Conservation (phyloP, 2,329 filamentous ascomycete species). For the Phyllosticta paracitricarpa region DNA sequence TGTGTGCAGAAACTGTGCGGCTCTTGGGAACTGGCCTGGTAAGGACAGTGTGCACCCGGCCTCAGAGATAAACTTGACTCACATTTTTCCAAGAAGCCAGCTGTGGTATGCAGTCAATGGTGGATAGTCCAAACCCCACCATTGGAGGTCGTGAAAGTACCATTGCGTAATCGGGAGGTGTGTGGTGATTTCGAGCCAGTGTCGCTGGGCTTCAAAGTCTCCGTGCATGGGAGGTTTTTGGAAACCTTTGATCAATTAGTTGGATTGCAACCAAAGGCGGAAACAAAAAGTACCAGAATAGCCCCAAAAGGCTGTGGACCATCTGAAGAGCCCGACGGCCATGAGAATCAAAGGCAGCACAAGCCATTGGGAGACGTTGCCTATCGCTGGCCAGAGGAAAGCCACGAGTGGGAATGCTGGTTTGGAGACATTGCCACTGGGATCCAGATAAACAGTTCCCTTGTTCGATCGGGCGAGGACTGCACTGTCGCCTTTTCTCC, state of each 20-base stretch:
- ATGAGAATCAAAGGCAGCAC: conserved; percentile 80
- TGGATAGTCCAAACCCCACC: conserved; percentile 98
- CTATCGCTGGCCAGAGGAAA: conserved; percentile 88
- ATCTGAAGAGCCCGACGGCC: conserved; percentile 82
- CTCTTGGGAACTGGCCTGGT: too few species aligned
- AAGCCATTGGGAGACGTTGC: conserved; percentile 82
- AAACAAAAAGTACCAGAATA: conserved; percentile 62
- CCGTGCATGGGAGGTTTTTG: conserved; percentile 82
- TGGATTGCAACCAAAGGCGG: background rate
- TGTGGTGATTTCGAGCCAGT: conserved; percentile 97
- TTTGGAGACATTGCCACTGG: conserved; percentile 34
- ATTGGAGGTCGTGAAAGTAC: conserved; percentile 95
- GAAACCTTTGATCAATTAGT: conserved; percentile 46
- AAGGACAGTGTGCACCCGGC: too few species aligned
- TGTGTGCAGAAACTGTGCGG: too few species aligned
- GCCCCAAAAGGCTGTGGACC: conserved; percentile 86
- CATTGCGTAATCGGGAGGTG: conserved; percentile 85
- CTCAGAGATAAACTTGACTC: conserved; percentile 19
- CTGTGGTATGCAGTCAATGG: conserved; percentile 97
- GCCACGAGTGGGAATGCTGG: conserved; percentile 84
- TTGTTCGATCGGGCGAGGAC: conserved; percentile 30
- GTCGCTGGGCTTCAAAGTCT: conserved; percentile 94
- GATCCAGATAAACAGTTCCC: conserved; percentile 28
- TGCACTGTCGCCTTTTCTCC: conserved; percentile 32
- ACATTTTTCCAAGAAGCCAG: conserved; percentile 83